Evolutionary conservation across 495 filamentous ascomycete genomes (phyloP), one percentile per base, ranked within the genome.

Genomic region (Xylaria telfairii): DNA sequence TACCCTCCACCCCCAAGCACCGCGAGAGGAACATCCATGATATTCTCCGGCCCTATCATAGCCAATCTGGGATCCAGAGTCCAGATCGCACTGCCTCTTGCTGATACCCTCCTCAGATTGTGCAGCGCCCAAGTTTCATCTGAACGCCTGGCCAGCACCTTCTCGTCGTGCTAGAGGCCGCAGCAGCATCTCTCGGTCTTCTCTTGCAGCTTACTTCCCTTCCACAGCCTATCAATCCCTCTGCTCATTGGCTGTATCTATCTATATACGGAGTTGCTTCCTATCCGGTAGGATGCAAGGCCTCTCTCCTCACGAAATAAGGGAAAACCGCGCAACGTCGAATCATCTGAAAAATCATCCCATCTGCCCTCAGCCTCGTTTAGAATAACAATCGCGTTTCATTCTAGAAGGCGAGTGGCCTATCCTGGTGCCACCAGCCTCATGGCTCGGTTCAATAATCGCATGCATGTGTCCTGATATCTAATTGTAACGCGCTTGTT

Each of bases 41-140:
- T 47, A 15, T 59, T 46, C 67, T 26, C 44, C 67, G 30, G 54
- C 19, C 56, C 67, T 69, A 69, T 62, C 67, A 51, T 56, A 42
- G 41, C 67, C 34, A 26, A 41, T 26, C n/a, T 46, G 19, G 47
- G 47, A 41, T 26, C 21, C n/a, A 17, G 32, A 64, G 26, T 19
- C 56, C 28, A 69, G 54, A 69, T 49, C 67, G 68, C 68, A 64
- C 68, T 56, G 57, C 60, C 60, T 68, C 57, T 73, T 65, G 53
- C 72, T 69, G 71, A 71, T 74, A 74, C 73, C 76, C 74, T 74
- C 70, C 70, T 67, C 62, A 41, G 70, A 57, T 70, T 24, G 37
- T 37, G 46, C 70, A 62, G 71, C 71, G 71, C 72, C 72, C 75
- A 51, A 69, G 76, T 76, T 78, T 76, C 72, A 76, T 74, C 72